phyloP scores from a whole-genome alignment of 2,329 filamentous ascomycete species.

The Penicillium capsulatum region DNA sequence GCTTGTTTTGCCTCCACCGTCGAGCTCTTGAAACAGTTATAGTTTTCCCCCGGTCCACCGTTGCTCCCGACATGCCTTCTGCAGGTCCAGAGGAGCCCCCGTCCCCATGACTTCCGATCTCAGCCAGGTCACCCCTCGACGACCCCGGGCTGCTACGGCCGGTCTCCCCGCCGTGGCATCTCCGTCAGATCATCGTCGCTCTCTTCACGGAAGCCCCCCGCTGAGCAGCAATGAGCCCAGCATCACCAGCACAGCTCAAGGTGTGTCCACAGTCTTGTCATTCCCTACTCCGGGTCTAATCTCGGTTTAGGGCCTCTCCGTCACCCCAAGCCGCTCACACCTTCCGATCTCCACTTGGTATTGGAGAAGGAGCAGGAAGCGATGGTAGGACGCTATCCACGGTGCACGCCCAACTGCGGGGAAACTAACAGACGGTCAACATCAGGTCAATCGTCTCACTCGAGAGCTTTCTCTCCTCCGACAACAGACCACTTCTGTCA shows the following conservation, averaged over 20 bases:
- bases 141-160: constrained; percentile 30
- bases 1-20: constrained; percentile 21
- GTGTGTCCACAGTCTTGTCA: constrained; percentile 24
- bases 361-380: constrained; percentile 95
- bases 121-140: constrained; percentile 37
- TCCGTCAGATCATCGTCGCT: constrained; percentile 44
- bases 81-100: constrained; percentile 14
- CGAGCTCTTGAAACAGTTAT: constrained; percentile 15
- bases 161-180: constrained; percentile 26
- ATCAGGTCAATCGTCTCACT: constrained; percentile 83
- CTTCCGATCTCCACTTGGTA: constrained; percentile 81
- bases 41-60: constrained; percentile 6
- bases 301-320: constrained; percentile 75
- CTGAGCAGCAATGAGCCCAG: constrained; percentile 31
- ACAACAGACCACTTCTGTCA: constrained; percentile 60
- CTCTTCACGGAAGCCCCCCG: constrained; percentile 29
- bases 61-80: constrained; percentile 13
- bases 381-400: constrained; percentile 54
- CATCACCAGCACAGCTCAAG: constrained; percentile 38
- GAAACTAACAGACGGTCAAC: not conserved
- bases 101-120: constrained; percentile 48
- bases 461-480: constrained; percentile 84
- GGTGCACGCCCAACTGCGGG: too few species aligned
- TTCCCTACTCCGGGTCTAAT: too few species aligned
- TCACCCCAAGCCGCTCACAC: constrained; percentile 81